phyloP scores from a whole-genome alignment of 129 eudicot genomes.

The Artemisia annua region DNA sequence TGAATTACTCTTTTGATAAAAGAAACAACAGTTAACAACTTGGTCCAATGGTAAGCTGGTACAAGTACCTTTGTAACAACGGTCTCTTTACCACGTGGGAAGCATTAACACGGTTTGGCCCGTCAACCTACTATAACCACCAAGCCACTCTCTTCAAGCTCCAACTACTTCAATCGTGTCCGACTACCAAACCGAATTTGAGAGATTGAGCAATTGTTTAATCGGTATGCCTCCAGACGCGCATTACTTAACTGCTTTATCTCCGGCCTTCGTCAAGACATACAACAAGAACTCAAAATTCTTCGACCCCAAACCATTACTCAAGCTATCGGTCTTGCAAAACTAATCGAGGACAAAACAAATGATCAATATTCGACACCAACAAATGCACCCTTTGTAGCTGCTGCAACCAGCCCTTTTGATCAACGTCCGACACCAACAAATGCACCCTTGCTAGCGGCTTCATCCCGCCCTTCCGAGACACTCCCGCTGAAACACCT shows the following conservation, averaged over 20 bases:
- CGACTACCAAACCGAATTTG: neutral
- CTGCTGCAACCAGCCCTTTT: too few species aligned
- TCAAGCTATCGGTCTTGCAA: neutral
- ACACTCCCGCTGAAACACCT: neutral
- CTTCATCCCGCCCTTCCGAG: neutral
- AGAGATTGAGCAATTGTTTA: neutral
- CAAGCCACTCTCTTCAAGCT: neutral
- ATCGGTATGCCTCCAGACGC: neutral
- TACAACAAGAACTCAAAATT: neutral
- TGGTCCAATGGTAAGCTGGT: neutral
- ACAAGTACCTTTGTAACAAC: neutral
- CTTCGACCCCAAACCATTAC: neutral
- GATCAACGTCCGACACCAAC: neutral
- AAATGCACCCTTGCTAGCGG: neutral
- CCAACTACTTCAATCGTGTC: neutral
- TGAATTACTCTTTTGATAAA: too few species aligned
- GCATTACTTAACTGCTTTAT: neutral
- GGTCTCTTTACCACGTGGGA: neutral
- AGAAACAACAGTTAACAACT: too few species aligned
- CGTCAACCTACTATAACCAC: neutral
- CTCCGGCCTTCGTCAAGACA: neutral
- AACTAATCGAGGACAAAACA: neutral
- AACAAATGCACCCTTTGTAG: neutral
- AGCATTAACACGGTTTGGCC: neutral
- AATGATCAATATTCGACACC: neutral